phyloP scores from a whole-genome alignment of 129 eudicot species.

The Deinandra increscens region DNA sequence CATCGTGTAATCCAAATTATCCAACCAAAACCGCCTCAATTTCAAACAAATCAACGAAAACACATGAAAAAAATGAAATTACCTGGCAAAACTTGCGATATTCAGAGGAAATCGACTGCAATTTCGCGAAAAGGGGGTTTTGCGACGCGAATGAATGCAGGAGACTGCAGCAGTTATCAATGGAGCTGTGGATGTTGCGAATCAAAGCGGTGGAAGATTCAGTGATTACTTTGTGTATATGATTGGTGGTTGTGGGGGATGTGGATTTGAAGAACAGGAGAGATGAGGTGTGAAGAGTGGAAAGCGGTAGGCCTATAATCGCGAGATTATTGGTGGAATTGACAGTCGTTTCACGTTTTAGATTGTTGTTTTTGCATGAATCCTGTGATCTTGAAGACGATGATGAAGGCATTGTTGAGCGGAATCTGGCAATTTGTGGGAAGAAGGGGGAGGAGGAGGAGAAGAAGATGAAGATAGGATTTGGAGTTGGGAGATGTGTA shows the following conservation, averaged over 20 bases:
- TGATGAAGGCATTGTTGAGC: not conserved
- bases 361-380: too few relatives aligned
- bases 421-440: not conserved
- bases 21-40: too few relatives aligned
- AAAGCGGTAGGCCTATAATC: constrained; percentile 40
- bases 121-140: constrained; percentile 43
- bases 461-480: not conserved
- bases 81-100: constrained; percentile 49
- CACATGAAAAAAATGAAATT: not conserved
- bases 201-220: constrained; percentile 42
- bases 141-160: constrained; percentile 39
- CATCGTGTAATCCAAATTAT: not conserved
- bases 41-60: not conserved
- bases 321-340: not conserved
- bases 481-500: not conserved
- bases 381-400: not conserved
- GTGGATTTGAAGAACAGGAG: constrained; percentile 33
- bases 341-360: too few relatives aligned
- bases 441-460: too few relatives aligned
- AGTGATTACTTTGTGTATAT: constrained; percentile 34
- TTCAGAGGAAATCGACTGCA: constrained; percentile 39
- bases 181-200: constrained; percentile 34
- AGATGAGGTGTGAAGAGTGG: constrained; percentile 42
- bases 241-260: constrained; percentile 20
- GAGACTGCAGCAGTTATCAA: constrained; percentile 38